phyloP scores from a whole-genome alignment of 306 rosid genomes.

The Prosopis cineraria region DNA sequence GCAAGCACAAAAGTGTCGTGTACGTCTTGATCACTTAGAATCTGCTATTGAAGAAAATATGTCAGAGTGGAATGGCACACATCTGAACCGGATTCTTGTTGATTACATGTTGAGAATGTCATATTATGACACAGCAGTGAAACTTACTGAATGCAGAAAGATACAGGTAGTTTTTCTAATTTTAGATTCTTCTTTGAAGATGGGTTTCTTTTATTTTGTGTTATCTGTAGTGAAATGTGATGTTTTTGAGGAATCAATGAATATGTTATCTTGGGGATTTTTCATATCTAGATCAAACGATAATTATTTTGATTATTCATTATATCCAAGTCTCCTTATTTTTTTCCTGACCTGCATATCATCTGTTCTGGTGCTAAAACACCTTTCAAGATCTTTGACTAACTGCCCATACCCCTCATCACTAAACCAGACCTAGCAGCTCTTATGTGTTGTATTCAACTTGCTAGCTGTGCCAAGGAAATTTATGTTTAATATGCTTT shows the following conservation, averaged over 20 bases:
- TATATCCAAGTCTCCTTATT: not conserved
- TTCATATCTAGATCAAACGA: not conserved
- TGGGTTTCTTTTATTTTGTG: not conserved
- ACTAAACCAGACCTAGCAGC: not conserved
- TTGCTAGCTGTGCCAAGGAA: not conserved
- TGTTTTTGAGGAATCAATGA: not conserved
- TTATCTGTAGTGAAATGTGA: not conserved
- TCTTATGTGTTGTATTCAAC: not conserved
- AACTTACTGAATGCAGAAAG: slow-evolving; percentile 73
- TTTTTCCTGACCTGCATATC: not conserved
- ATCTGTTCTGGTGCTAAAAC: not conserved
- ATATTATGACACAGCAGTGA: slow-evolving; percentile 77
- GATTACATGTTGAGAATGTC: slow-evolving; percentile 99
- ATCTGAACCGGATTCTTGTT: slow-evolving; percentile 87
- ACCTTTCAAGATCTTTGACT: not conserved
- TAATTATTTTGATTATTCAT: not conserved
- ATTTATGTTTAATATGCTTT: not conserved
- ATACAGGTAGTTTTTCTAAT: slow-evolving; percentile 58
- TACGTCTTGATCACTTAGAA: slow-evolving; percentile 77
- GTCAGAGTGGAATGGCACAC: slow-evolving; percentile 74
- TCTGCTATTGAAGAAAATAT: slow-evolving; percentile 75
- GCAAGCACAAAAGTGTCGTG: slow-evolving; percentile 90
- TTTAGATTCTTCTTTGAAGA: not conserved
- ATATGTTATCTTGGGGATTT: not conserved
- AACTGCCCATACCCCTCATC: not conserved